Base-by-base conservation (phyloP, 805 yeast species). In the Saturnispora saitoi region DNA sequence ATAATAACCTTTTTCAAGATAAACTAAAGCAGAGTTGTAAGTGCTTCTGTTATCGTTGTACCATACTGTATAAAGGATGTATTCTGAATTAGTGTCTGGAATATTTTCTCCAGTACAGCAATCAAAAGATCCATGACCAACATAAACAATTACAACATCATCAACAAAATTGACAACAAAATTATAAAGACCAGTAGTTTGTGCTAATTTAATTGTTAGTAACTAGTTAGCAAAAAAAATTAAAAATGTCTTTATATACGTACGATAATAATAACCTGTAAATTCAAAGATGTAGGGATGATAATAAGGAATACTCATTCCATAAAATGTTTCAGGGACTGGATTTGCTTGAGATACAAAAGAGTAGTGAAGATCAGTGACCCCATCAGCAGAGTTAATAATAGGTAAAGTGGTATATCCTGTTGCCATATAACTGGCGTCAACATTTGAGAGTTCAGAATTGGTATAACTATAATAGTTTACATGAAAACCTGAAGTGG, bases 81-180 rank as follows among this genome's bases (percentile, higher is more conserved):
- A 37, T n/a, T n/a, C 11, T 24, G 17, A 6, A 45, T 39, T 6
- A 42, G 45, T 14, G 29, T 28, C 31, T 10, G 46, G 44, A n/a
- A 29, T 14, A 15, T n/a, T 26, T 2, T 30, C 17, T 4, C 58
- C 50, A 24, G 54, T 49, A 55, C 71, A 63, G 55, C 76, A 71
- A 29, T 59, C 60, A 26, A 69, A 61, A 19, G 64, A 64, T 44
- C 55, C 58, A 11, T 61, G 61, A 42, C 68, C 68, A 44, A 63
- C 50, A 41, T 54, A 58, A 36, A 69, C 64, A 52, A 60, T 60
- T 17, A 56, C 64, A 19, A 56, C 50, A 51, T 67, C 70, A 56
- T 66, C 71, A 19, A 59, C 58, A 12, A 36, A 32, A 6, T 36
- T 22, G n/a, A 65, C 46, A 14, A 39, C 31, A 39, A 67, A 55